Conservation (phyloP, 1,284 basidiomycete species). For the Malassezia equina region DNA sequence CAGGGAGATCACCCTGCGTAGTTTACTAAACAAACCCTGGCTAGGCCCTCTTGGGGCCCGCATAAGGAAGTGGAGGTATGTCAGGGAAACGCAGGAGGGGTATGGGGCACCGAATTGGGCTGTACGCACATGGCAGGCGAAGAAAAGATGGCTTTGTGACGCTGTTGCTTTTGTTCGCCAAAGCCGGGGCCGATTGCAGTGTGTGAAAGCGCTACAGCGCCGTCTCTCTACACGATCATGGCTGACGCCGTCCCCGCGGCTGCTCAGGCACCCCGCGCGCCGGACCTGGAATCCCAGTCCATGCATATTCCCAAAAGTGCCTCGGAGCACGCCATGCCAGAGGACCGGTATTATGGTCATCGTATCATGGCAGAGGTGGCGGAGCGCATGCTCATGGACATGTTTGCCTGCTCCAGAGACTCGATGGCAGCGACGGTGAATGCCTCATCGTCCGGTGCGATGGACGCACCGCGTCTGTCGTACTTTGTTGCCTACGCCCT, state of each 20-base stretch:
- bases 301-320: constrained; percentile 9
- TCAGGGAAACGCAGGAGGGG: constrained; percentile 1
- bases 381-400: constrained; percentile 12
- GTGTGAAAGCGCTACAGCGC: not conserved
- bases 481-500: constrained; percentile 48
- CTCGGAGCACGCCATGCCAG: not conserved
- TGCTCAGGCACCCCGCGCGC: constrained; percentile 1
- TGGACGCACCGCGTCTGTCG: constrained; percentile 34
- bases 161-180: not conserved
- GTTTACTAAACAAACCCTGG: not conserved
- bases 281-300: constrained; percentile 1
- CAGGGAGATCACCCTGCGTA: constrained; percentile 2
- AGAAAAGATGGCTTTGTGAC: not conserved
- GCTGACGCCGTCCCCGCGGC: not conserved
- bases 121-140: not conserved
- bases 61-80: constrained; percentile 11
- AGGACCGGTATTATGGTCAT: constrained; percentile 13
- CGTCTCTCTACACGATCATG: not conserved
- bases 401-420: constrained; percentile 11
- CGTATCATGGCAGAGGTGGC: constrained; percentile 6
- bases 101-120: constrained; percentile 1
- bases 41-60: not conserved
- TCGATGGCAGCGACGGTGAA: constrained; percentile 8
- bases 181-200: not conserved
- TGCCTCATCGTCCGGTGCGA: not conserved